Evolutionary conservation across 2,329 filamentous ascomycete genomes (phyloP), one percentile per base, ranked within the genome.

Genomic region (Westerdykella ornata): DNA sequence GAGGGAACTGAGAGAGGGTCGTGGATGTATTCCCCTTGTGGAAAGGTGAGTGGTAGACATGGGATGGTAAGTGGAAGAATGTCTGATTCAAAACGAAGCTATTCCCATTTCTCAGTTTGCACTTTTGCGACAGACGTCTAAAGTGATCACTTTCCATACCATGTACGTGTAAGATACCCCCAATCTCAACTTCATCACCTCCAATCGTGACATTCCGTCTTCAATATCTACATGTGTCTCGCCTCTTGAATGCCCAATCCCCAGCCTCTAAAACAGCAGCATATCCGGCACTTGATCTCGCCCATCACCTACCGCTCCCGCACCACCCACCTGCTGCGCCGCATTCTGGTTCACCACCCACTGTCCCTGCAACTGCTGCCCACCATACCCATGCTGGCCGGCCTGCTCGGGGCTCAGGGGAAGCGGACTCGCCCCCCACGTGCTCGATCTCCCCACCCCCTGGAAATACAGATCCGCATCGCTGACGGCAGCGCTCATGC

Each of bases 381-480:
- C 30, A 6, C 59, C 37, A 57, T 43, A 6, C 49, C 49, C 52
- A 20, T 56, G 52, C 37, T 64, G 56, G 8, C 51, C 57, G 14
- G 54, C 50, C 30, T 8, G 7, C 3, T 33, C 30, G n/a, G 30
- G 30, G 13, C 30, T 33, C 30, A 33, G 12, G n/a, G 30, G 16
- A 33, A 65, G 56, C 5, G 62, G 62, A 28, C 51, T 56, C 1
- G 59, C 61, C 3, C 62, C 62, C 45, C 63, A 66, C 1, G 59
- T 61, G 31, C 61, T 64, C 38, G 65, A 59, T 8, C 62, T 44
- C 0, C 60, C 61, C 2, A 66, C 59, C 34, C 81, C 84, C 13
- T 85, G 82, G 66, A 96, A 97, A 67, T 95, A 96, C 13, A 83
- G 80, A 59, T 96, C 90, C 8, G 89, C 90, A 41, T 92, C 88